These are phyloP conservation scores for Entomortierella lignicola DNA, from an alignment of 192 early-diverging fungal species.

Conservation along the genomic window DNA sequence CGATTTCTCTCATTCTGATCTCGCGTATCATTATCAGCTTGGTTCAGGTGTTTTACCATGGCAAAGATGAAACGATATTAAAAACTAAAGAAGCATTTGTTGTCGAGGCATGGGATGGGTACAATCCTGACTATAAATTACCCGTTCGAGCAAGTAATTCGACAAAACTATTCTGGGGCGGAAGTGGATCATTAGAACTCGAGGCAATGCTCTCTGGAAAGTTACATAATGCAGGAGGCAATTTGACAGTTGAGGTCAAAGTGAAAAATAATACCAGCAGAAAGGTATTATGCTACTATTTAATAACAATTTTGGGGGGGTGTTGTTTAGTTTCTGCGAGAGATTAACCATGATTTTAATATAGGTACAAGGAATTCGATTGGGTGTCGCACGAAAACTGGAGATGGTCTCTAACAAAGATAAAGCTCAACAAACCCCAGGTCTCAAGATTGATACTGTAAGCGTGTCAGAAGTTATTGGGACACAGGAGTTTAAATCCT, in stretches of 20 bases:
- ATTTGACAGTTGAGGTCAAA: conserved; percentile 56
- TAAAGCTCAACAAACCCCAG: conserved; percentile 51
- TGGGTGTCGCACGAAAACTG: conserved; percentile 58
- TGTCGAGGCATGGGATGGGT: conserved; percentile 63
- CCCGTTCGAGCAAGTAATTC: conserved; percentile 50
- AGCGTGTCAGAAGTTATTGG: conserved; percentile 54
- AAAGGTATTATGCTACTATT: conserved; percentile 42
- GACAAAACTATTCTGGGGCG: conserved; percentile 58
- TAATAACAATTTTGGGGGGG: neutral
- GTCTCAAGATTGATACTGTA: conserved; percentile 58
- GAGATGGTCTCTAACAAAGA: conserved; percentile 62
- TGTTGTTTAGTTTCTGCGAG: neutral
- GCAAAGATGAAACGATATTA: conserved; percentile 63
- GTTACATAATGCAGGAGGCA: conserved; percentile 55
- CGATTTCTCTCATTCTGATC: conserved; percentile 1
- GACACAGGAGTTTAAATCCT: conserved; percentile 63
- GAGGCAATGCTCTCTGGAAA: conserved; percentile 50
- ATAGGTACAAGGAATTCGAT: conserved; percentile 68
- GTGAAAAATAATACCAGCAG: conserved; percentile 62
- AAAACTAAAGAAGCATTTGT: conserved; percentile 70
- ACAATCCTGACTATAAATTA: conserved; percentile 53
- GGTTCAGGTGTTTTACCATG: conserved; percentile 66
- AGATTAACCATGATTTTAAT: neutral
- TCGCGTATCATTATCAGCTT: conserved; percentile 38
- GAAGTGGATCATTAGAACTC: conserved; percentile 45